These are phyloP conservation scores for Guyanaporus albipodus DNA, from an alignment of 768 basidiomycete genomes.

Conservation along the genomic window DNA sequence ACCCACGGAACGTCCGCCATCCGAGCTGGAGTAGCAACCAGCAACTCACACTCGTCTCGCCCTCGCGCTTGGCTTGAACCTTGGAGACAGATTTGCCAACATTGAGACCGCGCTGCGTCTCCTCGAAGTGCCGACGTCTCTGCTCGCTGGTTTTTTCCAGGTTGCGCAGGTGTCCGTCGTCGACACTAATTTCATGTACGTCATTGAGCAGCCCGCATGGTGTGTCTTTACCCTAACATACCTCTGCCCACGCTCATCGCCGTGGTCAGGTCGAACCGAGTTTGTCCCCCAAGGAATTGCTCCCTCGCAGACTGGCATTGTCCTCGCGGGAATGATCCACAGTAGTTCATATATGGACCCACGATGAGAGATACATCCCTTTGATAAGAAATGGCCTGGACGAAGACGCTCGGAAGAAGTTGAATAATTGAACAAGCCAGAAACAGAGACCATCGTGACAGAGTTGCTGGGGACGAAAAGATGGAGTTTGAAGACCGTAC, in stretches of 20 bases:
- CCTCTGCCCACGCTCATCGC: neutral
- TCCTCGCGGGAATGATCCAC: no score
- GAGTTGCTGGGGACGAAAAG: no score
- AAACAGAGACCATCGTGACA: no score
- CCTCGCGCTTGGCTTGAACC: conserved; percentile 85
- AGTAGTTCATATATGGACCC: no score
- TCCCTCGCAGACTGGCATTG: no score
- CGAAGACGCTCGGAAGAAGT: no score
- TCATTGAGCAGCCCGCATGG: conserved; percentile 85
- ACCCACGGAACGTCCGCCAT: neutral
- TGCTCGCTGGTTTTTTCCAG: conserved; percentile 21
- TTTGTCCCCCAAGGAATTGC: conserved; percentile 52
- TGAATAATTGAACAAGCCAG: no score
- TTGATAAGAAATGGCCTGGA: no score
- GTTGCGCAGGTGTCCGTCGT: conserved; percentile 42
- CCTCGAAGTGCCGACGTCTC: conserved; percentile 49
- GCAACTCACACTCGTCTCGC: conserved; percentile 29
- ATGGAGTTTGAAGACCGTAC: no score
- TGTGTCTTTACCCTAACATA: conserved; percentile 36
- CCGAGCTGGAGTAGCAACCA: no score
- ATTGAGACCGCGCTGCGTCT: conserved; percentile 73
- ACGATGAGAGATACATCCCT: no score
- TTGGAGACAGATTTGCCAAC: conserved; percentile 82
- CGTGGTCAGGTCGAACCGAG: conserved; percentile 64
- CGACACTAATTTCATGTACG: conserved; percentile 87